A percentile compares a stretch with the other conserved stretches of the same genome.
Conservation (phyloP, 208 protist genomes). For the Leishmania guyanensis region DNA sequence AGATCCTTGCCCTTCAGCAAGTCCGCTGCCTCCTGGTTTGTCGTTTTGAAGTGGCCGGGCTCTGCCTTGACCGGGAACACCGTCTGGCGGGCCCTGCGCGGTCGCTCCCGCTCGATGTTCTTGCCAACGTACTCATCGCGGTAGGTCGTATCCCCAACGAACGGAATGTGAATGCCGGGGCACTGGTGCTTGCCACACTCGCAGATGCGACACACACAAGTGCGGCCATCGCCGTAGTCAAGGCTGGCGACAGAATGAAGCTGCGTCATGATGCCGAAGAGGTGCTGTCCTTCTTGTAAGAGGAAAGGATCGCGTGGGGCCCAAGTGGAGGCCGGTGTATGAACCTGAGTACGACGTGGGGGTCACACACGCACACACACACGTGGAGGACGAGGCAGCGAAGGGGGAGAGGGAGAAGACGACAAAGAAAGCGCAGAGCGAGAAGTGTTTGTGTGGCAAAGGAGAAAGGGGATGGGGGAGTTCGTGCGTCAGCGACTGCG, state of each 20-base stretch:
- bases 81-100: constrained; percentile 37
- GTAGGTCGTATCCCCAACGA: constrained; percentile 87
- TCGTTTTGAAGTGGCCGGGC: constrained; percentile 88
- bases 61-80: constrained; percentile 81
- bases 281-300: not conserved
- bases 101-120: constrained; percentile 52
- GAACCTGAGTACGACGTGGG: not conserved
- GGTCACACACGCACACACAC: not conserved
- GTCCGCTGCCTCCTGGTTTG: constrained; percentile 88
- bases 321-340: not conserved
- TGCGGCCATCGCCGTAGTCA: constrained; percentile 90
- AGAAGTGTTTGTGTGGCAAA: not conserved
- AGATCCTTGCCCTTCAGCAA: constrained; percentile 68
- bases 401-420: not conserved
- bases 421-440: not conserved
- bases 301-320: not conserved
- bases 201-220: constrained; percentile 89
- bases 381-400: not conserved
- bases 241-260: constrained; percentile 86
- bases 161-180: constrained; percentile 76
- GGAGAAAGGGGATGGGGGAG: not conserved
- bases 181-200: constrained; percentile 87
- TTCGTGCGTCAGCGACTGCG: not conserved
- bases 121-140: constrained; percentile 89
- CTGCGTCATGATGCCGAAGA: constrained; percentile 65